Conservation (phyloP, 495 filamentous ascomycete species). For the Terfezia claveryi region DNA sequence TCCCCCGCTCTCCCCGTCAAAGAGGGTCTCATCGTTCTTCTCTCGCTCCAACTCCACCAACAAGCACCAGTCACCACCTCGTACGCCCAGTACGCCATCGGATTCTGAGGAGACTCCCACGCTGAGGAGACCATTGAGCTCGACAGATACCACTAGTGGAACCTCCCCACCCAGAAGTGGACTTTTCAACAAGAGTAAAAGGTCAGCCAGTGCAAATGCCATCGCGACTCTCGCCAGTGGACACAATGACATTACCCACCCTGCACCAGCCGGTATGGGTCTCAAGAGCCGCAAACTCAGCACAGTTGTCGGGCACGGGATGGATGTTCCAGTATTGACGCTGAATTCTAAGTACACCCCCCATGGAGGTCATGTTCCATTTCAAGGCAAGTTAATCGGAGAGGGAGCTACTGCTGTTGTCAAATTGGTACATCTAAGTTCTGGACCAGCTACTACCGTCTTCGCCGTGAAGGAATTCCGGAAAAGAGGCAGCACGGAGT, state of each 20-base stretch:
- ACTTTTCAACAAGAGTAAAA: conserved; percentile 10
- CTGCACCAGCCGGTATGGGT: conserved; percentile 12
- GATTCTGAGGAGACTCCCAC: neutral
- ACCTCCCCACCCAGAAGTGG: neutral
- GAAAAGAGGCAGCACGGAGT: conserved; percentile 36
- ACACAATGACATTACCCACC: conserved; percentile 15
- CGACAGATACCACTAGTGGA: neutral
- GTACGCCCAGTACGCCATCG: neutral
- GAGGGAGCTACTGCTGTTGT: conserved; percentile 54
- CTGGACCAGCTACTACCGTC: conserved; percentile 26
- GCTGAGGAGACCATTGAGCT: neutral
- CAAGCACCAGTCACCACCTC: neutral
- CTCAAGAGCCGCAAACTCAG: conserved; percentile 17
- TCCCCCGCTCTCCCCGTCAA: neutral
- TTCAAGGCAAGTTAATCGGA: conserved; percentile 35
- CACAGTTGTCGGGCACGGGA: conserved; percentile 9
- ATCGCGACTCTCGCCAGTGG: conserved; percentile 14
- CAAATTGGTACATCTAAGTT: conserved; percentile 39
- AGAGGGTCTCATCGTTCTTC: neutral
- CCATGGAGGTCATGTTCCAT: conserved; percentile 13
- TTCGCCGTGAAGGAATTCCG: conserved; percentile 67
- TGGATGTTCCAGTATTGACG: conserved; percentile 15
- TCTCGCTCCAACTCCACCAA: neutral
- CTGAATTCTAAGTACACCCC: conserved; percentile 16
- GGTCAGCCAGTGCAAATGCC: conserved; percentile 17